A percentile compares a stretch with the other conserved stretches of the same genome.
phyloP scores from a whole-genome alignment of 495 filamentous ascomycete species.

The Aspergillus cristatus region DNA sequence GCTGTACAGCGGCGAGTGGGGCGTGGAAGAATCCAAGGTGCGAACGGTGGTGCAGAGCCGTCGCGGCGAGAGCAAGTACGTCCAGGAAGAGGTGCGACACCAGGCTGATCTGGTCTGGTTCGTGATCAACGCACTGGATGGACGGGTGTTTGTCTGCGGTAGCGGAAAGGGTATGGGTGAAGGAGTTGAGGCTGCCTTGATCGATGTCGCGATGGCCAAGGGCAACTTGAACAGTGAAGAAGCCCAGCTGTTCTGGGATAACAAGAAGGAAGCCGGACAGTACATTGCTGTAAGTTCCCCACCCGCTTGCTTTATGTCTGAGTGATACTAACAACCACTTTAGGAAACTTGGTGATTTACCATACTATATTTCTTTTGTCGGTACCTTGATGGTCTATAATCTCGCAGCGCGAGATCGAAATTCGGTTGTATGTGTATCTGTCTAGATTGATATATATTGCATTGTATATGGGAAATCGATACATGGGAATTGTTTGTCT shows the following conservation, averaged over 20 bases:
- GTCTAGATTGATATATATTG: too few species aligned
- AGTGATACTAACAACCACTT: conserved; percentile 5
- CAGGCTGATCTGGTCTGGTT: conserved; percentile 96
- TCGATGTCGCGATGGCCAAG: conserved; percentile 74
- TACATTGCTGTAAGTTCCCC: conserved; percentile 68
- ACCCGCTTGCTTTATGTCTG: neutral
- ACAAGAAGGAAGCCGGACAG: conserved; percentile 77
- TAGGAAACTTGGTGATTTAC: conserved; percentile 33
- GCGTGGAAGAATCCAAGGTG: conserved; percentile 84
- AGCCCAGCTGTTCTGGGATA: conserved; percentile 66
- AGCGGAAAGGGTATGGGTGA: conserved; percentile 95
- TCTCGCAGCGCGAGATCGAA: too few species aligned
- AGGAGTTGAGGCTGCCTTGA: conserved; percentile 74
- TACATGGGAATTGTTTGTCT: too few species aligned
- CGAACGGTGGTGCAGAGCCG: conserved; percentile 90
- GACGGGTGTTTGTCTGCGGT: conserved; percentile 91
- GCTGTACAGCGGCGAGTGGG: conserved; percentile 93
- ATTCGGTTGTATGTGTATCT: too few species aligned
- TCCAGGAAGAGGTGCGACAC: conserved; percentile 74
- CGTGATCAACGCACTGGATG: conserved; percentile 87
- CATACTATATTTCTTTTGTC: too few species aligned
- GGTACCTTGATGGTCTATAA: too few species aligned
- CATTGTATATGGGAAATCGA: too few species aligned
- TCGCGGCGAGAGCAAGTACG: conserved; percentile 65
- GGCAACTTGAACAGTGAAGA: conserved; percentile 65